phyloP scores from a whole-genome alignment of 257 asterid species.

The Vinca minor region DNA sequence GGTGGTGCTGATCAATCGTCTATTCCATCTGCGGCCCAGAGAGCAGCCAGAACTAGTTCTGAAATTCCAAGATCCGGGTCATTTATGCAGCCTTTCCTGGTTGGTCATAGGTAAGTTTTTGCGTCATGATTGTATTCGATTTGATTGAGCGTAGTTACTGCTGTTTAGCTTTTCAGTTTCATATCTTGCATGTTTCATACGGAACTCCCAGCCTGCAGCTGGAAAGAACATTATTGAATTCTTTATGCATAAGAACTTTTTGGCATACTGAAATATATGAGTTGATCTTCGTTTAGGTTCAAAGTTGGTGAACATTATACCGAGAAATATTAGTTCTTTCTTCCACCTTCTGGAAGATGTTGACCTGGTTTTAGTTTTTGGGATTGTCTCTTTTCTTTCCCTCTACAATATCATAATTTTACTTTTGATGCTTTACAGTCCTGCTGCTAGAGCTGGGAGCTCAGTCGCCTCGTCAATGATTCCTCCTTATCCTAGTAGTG shows the following conservation, averaged over 20 bases:
- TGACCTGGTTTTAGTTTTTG: not conserved
- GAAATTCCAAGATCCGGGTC: constrained; percentile 67
- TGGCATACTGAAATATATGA: not conserved
- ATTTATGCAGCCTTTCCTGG: constrained; percentile 57
- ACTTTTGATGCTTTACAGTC: constrained; percentile 31
- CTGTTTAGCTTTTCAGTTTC: too few species aligned
- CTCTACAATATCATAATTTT: not conserved
- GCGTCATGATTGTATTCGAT: not conserved
- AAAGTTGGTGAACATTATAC: not conserved
- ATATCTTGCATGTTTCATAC: too few species aligned
- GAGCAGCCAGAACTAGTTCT: constrained; percentile 51
- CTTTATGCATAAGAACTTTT: not conserved
- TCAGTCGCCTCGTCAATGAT: constrained; percentile 48
- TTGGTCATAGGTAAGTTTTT: constrained; percentile 53
- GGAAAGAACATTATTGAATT: too few species aligned
- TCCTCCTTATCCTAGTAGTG: constrained; percentile 59
- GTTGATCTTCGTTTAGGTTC: too few species aligned
- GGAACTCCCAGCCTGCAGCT: too few species aligned
- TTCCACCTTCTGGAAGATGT: not conserved
- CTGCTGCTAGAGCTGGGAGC: constrained; percentile 62
- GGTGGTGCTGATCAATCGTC: constrained; percentile 57
- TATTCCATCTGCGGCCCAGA: constrained; percentile 43
- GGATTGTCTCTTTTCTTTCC: not conserved
- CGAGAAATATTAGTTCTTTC: not conserved
- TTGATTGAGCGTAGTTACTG: not conserved